A percentile compares a stretch with the other conserved stretches of the same genome.
phyloP scores from a whole-genome alignment of 805 yeast species.

The Ogataea henricii region DNA sequence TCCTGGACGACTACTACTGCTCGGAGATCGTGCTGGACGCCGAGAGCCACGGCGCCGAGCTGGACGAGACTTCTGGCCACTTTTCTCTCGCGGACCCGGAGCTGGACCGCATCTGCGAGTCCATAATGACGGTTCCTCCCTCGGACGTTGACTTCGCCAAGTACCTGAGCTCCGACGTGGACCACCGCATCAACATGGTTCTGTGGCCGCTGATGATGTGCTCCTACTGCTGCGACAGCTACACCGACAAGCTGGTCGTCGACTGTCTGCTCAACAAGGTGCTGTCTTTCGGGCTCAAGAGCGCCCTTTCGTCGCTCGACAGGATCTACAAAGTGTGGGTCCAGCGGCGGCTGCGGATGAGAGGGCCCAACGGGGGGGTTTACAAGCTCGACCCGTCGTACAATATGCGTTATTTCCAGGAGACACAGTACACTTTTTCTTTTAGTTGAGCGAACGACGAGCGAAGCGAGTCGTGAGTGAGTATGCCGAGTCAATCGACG shows the following conservation, averaged over 20 bases:
- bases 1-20: constrained; percentile 24
- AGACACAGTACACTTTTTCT: constrained; percentile 19
- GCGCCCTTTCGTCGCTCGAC: constrained; percentile 26
- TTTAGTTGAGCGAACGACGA: constrained; percentile 13
- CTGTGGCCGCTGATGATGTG: constrained; percentile 32
- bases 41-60: constrained; percentile 8
- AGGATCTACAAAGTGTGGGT: constrained; percentile 32
- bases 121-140: constrained; percentile 1
- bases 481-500: no score
- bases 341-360: constrained; percentile 23
- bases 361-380: constrained; percentile 9
- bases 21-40: constrained; percentile 21
- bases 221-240: constrained; percentile 28
- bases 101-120: constrained; percentile 14
- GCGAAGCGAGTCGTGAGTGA: neutral
- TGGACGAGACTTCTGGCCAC: constrained; percentile 8
- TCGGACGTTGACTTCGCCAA: constrained; percentile 16
- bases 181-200: constrained; percentile 35
- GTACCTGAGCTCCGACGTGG: constrained; percentile 29
- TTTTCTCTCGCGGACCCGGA: constrained; percentile 16
- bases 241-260: constrained; percentile 29
- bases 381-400: constrained; percentile 14
- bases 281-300: constrained; percentile 29
- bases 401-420: constrained; percentile 15
- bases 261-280: constrained; percentile 30